A percentile compares a stretch with the other conserved stretches of the same genome.
Evolutionary conservation across 768 basidiomycete species (phyloP).

Genomic region (Mycena chlorophos): DNA sequence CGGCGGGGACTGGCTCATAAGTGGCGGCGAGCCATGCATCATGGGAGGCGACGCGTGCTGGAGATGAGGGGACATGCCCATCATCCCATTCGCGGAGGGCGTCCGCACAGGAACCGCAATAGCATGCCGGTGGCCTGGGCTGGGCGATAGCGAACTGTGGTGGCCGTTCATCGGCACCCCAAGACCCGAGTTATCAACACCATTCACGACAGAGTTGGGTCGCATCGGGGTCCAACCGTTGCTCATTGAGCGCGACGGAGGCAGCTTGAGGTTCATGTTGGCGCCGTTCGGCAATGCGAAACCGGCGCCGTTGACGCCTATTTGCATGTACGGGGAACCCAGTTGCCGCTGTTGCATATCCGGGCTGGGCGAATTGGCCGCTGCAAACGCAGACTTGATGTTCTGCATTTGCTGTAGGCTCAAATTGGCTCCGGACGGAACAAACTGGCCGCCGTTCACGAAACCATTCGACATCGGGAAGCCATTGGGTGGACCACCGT

Average conservation of each 20-base stretch:
- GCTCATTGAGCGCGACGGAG: conserved; percentile 39
- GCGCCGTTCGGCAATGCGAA: conserved; percentile 34
- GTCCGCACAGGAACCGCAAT: conserved; percentile 44
- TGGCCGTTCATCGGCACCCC: conserved; percentile 13
- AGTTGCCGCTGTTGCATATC: conserved; percentile 32
- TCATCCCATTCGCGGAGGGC: conserved; percentile 56
- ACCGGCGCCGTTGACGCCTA: conserved; percentile 36
- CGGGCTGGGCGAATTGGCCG: conserved; percentile 34
- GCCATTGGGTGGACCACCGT: conserved; percentile 33
- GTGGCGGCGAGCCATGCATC: conserved; percentile 42
- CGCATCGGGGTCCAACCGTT: conserved; percentile 39
- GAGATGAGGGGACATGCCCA: conserved; percentile 51
- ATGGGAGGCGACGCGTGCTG: conserved; percentile 51
- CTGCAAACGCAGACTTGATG: conserved; percentile 55
- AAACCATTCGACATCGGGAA: conserved; percentile 29
- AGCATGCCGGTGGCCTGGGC: conserved; percentile 39
- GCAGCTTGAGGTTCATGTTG: conserved; percentile 46
- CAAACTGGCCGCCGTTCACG: not conserved
- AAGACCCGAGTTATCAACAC: conserved; percentile 21
- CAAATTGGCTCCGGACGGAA: conserved; percentile 33
- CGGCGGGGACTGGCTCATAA: conserved; percentile 50
- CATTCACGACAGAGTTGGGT: conserved; percentile 22
- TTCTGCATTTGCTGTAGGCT: conserved; percentile 61
- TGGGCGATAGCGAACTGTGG: conserved; percentile 34
- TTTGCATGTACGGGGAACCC: not conserved